These are phyloP conservation scores for Neolentinus lepideus DNA, from an alignment of 1,284 basidiomycete genomes.

Conservation along the genomic window DNA sequence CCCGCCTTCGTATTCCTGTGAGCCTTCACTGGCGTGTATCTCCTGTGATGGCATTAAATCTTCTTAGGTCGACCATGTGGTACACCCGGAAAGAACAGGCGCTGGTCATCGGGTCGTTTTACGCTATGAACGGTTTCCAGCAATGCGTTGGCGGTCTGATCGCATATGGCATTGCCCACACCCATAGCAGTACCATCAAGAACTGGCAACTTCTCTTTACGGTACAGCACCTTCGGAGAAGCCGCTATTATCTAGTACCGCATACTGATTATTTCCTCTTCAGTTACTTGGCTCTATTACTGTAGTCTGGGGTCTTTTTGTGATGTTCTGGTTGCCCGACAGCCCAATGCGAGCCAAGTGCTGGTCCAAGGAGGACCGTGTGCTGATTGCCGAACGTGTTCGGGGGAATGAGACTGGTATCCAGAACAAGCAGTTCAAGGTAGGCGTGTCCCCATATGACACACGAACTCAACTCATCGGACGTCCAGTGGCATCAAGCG, in stretches of 20 bases:
- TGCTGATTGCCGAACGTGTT: constrained; percentile 49
- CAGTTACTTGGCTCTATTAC: constrained; percentile 38
- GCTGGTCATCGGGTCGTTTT: constrained; percentile 40
- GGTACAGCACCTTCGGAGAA: constrained; percentile 20
- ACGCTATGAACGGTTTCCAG: constrained; percentile 47
- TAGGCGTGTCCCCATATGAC: constrained; percentile 6
- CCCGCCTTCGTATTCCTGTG: constrained; percentile 35
- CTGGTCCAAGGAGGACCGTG: constrained; percentile 38
- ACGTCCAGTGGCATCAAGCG: constrained; percentile 28
- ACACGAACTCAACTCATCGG: not conserved
- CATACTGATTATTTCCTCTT: not conserved
- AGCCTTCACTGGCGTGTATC: not conserved
- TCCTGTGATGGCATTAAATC: not conserved
- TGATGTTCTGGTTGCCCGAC: constrained; percentile 44
- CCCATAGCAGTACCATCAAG: constrained; percentile 31
- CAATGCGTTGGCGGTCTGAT: constrained; percentile 46
- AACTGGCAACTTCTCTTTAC: constrained; percentile 50
- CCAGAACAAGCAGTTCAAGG: constrained; percentile 48
- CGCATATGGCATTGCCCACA: constrained; percentile 42
- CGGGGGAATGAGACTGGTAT: constrained; percentile 47
- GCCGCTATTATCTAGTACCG: not conserved
- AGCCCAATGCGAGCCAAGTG: constrained; percentile 42
- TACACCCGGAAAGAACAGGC: constrained; percentile 44
- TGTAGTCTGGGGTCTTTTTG: constrained; percentile 41
- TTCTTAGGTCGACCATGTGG: constrained; percentile 40